Evolutionary conservation across 139 green algal genomes (phyloP).

Genomic region (Chlorella ohadii): DNA sequence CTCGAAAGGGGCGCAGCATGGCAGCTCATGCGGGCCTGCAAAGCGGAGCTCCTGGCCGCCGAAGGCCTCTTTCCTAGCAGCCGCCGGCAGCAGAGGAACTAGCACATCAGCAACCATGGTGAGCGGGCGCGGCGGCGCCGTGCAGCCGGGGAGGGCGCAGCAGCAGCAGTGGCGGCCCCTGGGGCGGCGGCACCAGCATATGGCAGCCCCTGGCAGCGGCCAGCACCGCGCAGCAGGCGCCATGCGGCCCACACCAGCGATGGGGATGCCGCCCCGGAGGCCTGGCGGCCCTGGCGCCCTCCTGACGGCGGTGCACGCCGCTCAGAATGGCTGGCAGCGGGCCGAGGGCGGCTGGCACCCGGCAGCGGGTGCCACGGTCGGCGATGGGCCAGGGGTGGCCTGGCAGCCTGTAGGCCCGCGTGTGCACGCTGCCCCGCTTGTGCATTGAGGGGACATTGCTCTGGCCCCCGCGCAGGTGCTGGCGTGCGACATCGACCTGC

Average conservation of each 20-base stretch:
- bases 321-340: neutral
- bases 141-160: neutral
- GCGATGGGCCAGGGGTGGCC: neutral
- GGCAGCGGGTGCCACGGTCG: neutral
- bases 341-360: neutral
- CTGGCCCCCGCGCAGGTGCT: conserved; percentile 46
- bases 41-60: neutral
- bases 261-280: too few relatives aligned
- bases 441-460: neutral
- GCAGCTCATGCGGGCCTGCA: too few relatives aligned
- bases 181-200: neutral
- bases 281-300: neutral
- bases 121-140: neutral
- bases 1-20: too few relatives aligned
- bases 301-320: too few relatives aligned
- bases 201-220: neutral
- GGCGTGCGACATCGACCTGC: conserved; percentile 94
- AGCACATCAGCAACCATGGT: conserved; percentile 30
- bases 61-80: conserved; percentile 25
- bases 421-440: too few relatives aligned
- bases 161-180: neutral
- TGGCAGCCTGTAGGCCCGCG: too few relatives aligned
- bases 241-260: too few relatives aligned
- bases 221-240: conserved; percentile 5
- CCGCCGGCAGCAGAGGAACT: neutral